Evolutionary conservation across 805 yeast species (phyloP).

Genomic region (Starmerella geochares): DNA sequence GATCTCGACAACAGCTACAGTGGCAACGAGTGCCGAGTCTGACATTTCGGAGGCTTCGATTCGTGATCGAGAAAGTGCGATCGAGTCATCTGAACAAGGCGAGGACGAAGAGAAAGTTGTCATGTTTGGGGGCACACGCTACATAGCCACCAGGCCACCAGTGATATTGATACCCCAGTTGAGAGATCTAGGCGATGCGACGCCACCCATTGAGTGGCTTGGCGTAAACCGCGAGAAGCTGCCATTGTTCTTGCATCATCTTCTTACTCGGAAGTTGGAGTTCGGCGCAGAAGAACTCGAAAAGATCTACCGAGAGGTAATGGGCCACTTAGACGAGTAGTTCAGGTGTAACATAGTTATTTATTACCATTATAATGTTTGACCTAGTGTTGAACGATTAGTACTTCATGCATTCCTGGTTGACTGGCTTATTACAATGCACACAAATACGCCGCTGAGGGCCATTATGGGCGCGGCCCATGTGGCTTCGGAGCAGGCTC

Average conservation of each 20-base stretch:
- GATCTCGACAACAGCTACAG: background rate
- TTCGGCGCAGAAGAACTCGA: conserved; percentile 60
- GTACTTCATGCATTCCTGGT: too few species aligned
- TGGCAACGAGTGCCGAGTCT: background rate
- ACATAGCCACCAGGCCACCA: conserved; percentile 62
- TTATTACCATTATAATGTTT: background rate
- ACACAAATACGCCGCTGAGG: too few species aligned
- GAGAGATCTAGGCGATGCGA: conserved; percentile 87
- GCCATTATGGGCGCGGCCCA: too few species aligned
- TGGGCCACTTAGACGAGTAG: conserved; percentile 14
- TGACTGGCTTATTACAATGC: too few species aligned
- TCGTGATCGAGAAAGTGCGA: background rate
- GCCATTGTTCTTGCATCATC: conserved; percentile 79
- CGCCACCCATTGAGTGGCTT: conserved; percentile 98
- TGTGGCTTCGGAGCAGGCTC: too few species aligned
- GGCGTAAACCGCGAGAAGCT: conserved; percentile 80
- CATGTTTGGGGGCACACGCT: conserved; percentile 27
- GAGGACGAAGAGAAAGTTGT: background rate
- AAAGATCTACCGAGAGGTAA: conserved; percentile 17
- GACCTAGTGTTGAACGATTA: too few species aligned
- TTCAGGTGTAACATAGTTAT: too few species aligned
- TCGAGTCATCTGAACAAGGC: background rate
- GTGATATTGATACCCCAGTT: conserved; percentile 80
- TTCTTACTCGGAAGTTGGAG: conserved; percentile 63
- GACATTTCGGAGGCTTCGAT: background rate